Percentiles rank a stretch among this genome's conserved stretches.
These are phyloP conservation scores for Laetiporus sulphureus DNA, from an alignment of 1,284 basidiomycete genomes.

Conservation along the genomic window DNA sequence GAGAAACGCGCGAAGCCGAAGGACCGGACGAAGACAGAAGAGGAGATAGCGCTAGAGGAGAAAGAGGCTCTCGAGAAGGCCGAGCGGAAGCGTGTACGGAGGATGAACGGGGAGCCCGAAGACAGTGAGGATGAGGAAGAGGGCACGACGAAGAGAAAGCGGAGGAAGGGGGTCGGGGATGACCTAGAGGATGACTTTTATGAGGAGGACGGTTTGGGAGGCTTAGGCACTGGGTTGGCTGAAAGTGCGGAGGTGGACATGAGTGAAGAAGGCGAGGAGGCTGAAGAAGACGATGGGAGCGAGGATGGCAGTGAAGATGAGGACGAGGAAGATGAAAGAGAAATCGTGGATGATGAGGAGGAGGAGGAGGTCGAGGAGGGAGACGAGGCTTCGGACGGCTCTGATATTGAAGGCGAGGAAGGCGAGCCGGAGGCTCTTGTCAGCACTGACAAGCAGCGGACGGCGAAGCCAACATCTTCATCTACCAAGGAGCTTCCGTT, in stretches of 20 bases:
- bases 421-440: constrained; percentile 36
- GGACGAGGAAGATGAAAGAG: constrained; percentile 22
- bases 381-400: constrained; percentile 17
- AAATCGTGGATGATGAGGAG: constrained; percentile 23
- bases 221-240: constrained; percentile 46
- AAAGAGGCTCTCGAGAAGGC: constrained; percentile 84
- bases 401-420: constrained; percentile 28
- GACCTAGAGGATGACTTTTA: constrained; percentile 91
- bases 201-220: constrained; percentile 42
- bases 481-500: constrained; percentile 69
- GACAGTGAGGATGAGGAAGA: constrained; percentile 57
- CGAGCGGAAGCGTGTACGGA: constrained; percentile 71
- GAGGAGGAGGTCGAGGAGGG: constrained; percentile 26
- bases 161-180: constrained; percentile 60
- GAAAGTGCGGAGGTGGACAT: constrained; percentile 27
- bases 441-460: constrained; percentile 12
- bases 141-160: constrained; percentile 32
- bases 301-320: constrained; percentile 28
- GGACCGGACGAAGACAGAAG: constrained; percentile 94
- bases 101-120: constrained; percentile 84
- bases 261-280: constrained; percentile 44
- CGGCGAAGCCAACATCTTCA: constrained; percentile 11
- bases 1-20: constrained; percentile 93
- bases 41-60: constrained; percentile 87
- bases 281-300: constrained; percentile 40